Conservation (phyloP, 192 early-diverging fungal genomes). For the Podila minutissima region DNA sequence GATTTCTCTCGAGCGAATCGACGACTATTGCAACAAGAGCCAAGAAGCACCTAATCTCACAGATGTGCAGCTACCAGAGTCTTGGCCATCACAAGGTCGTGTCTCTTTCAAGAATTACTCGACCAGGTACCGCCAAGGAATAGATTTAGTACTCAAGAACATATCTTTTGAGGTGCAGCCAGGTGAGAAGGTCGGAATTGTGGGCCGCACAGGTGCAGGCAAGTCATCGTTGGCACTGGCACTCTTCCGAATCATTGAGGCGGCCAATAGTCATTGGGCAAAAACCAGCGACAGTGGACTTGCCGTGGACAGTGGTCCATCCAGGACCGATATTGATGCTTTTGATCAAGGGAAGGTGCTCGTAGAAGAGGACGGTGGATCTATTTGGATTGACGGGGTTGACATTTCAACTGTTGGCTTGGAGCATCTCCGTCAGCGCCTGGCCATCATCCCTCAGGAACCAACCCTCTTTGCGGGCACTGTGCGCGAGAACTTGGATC, state of each 20-base stretch:
- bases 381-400: constrained; percentile 55
- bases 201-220: no score
- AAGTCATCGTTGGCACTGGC: no score
- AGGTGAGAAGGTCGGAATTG: no score
- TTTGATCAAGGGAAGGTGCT: constrained; percentile 15
- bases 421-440: constrained; percentile 61
- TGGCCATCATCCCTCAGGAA: constrained; percentile 85
- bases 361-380: constrained; percentile 30
- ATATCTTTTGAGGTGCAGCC: no score
- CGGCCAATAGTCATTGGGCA: no score
- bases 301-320: constrained; percentile 10
- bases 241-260: no score
- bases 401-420: constrained; percentile 61
- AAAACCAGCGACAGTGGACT: no score
- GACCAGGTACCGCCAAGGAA: no score
- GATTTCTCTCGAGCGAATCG: constrained; percentile 79
- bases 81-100: constrained; percentile 80
- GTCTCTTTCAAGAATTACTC: no score
- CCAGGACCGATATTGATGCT: background rate
- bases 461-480: constrained; percentile 71
- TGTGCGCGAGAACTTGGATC: constrained; percentile 67
- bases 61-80: constrained; percentile 50
- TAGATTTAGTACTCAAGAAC: no score
- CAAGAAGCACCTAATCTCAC: constrained; percentile 57
- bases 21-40: constrained; percentile 62